Conservation (phyloP, 371 early-diverging fungal genomes). For the Nosema granulosis region DNA sequence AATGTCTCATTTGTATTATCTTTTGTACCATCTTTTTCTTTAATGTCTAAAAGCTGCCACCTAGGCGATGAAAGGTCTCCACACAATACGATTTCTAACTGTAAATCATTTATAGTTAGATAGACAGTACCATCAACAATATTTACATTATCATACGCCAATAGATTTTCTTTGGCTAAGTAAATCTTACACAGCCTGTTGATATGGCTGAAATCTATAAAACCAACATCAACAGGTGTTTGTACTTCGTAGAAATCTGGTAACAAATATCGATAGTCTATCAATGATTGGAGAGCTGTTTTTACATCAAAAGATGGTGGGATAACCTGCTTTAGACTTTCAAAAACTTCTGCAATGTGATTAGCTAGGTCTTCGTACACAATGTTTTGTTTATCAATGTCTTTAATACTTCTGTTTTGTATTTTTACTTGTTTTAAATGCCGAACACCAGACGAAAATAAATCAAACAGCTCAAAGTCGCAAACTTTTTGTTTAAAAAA, state of each 20-base stretch:
- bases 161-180: constrained; percentile 39
- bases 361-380: constrained; percentile 25
- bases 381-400: neutral
- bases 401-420: constrained; percentile 9
- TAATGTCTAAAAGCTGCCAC: constrained; percentile 42
- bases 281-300: neutral
- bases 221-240: neutral
- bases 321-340: constrained; percentile 27
- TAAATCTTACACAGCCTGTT: constrained; percentile 47
- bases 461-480: constrained; percentile 30
- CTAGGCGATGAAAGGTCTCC: constrained; percentile 39
- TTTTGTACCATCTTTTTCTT: constrained; percentile 7
- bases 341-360: constrained; percentile 36
- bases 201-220: constrained; percentile 12
- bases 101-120: constrained; percentile 21
- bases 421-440: neutral
- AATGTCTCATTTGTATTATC: no score
- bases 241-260: constrained; percentile 4
- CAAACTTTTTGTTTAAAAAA: constrained; percentile 39
- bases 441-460: constrained; percentile 10
- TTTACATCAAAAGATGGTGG: constrained; percentile 28
- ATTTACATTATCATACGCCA: constrained; percentile 4
- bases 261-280: neutral
- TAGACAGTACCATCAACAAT: constrained; percentile 38
- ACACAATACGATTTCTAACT: constrained; percentile 41